Base-by-base conservation (phyloP, 768 basidiomycete species). In the Suillus sp. region DNA sequence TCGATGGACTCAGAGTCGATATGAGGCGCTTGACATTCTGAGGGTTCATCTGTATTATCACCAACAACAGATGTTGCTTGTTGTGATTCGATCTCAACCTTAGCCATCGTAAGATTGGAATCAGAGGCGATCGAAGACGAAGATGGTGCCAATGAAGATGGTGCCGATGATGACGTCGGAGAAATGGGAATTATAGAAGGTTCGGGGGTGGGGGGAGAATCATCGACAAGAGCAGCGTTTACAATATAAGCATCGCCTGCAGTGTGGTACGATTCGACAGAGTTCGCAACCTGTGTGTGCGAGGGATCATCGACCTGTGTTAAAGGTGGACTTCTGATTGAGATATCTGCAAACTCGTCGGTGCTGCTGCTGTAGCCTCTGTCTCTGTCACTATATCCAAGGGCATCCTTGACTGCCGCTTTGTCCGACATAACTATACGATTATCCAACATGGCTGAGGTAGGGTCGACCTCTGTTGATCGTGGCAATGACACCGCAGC, bases 1-100 rank as follows among this genome's bases (percentile, higher is more conserved):
- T 67, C 64, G 20, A 8, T 30, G 58, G 61, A 37, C 32, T 30
- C 38, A 58, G 51, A n/a, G 25, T 20, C 38, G 30, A 58, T 8
- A 22, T 48, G 63, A 57, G 60, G 60, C 16, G 27, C 42, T 18
- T 34, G 54, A 42, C 61, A 43, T 42, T 60, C 43, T 2, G 60
- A 62, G 48, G 64, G 57, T 22, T 61, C 13, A 57, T 61, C 64
- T 13, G 62, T 56, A 48, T 63, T 43, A 35, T 47, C 40, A 55
- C 20, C 20, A 40, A 66, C 35, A 40, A 57, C 18, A 40, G 25
- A 20, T 3, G 30, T 43, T 47, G 56, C 37, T 34, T 42, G 65
- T 65, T 10, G 50, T 38, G 22, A 30, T 14, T 30, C 55, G 53
- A 53, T 63, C 30, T 43, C 37, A 61, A 43, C 14, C 62, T 54